A percentile compares a stretch with the other conserved stretches of the same genome.
Evolutionary conservation across 1,284 basidiomycete genomes (phyloP).

Genomic region (Cryptococcus sp.): DNA sequence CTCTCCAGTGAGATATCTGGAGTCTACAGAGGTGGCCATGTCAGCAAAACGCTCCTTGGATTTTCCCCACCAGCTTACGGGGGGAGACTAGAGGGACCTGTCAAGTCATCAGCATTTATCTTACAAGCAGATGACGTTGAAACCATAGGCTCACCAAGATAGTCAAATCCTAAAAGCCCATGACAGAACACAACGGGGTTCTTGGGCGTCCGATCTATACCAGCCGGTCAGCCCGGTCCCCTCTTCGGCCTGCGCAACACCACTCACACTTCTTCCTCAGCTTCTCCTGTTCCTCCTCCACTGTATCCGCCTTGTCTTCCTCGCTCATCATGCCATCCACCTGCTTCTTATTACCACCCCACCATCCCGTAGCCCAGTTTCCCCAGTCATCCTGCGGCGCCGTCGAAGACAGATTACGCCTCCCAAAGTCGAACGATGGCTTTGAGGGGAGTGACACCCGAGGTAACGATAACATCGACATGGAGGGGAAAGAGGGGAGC

Average conservation of each 20-base stretch:
- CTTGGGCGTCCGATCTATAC: conserved; percentile 61
- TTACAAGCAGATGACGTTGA: background rate
- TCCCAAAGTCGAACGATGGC: conserved; percentile 10
- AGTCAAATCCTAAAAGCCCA: conserved; percentile 81
- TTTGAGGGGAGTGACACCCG: conserved; percentile 11
- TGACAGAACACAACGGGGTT: conserved; percentile 91
- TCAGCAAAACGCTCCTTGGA: conserved; percentile 37
- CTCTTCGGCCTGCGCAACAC: conserved; percentile 62
- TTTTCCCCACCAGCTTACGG: conserved; percentile 14
- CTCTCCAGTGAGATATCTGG: conserved; percentile 89
- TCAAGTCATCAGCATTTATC: background rate
- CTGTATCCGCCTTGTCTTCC: conserved; percentile 58
- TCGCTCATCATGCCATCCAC: conserved; percentile 59
- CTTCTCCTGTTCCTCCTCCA: conserved; percentile 57
- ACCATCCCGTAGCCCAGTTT: conserved; percentile 38
- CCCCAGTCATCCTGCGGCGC: conserved; percentile 29
- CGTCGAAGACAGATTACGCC: conserved; percentile 24
- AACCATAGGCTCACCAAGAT: conserved; percentile 22
- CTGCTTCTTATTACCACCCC: conserved; percentile 54
- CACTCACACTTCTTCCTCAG: conserved; percentile 68
- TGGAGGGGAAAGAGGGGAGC: conserved; percentile 19
- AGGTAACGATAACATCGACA: conserved; percentile 13
- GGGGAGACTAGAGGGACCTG: conserved; percentile 33
- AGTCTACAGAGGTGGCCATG: conserved; percentile 55
- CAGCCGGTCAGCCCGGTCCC: conserved; percentile 46